Conservation (phyloP, 2,329 filamentous ascomycete genomes). For the Periconia sp. region DNA sequence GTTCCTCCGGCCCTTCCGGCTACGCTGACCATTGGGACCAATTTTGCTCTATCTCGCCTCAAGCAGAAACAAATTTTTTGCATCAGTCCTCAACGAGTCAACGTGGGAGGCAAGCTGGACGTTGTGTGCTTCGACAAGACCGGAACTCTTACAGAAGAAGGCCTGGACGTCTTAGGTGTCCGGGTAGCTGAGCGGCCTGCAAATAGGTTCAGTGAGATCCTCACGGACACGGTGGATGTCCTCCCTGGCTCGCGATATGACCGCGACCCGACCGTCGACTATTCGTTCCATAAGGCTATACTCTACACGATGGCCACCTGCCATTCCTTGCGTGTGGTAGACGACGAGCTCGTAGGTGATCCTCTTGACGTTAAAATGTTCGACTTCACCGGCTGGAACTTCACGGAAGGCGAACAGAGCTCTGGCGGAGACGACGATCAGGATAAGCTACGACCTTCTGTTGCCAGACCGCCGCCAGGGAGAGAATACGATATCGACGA, state of each 20-base stretch:
- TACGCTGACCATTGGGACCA: conserved; percentile 94
- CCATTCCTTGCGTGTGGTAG: conserved; percentile 85
- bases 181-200: conserved; percentile 72
- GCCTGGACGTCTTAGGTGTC: conserved; percentile 89
- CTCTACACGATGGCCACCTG: conserved; percentile 97
- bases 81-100: conserved; percentile 96
- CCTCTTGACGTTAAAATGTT: conserved; percentile 99
- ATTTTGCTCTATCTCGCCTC: conserved; percentile 86
- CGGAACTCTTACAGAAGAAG: conserved; percentile 96
- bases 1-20: conserved; percentile 94
- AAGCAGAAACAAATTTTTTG: conserved; percentile 94
- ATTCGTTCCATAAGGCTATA: conserved; percentile 70
- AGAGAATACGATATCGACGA: conserved; percentile 65
- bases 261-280: conserved; percentile 65
- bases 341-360: conserved; percentile 88
- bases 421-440: conserved; percentile 72
- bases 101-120: conserved; percentile 94
- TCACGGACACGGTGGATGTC: conserved; percentile 68
- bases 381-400: conserved; percentile 91
- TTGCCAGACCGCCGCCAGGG: conserved; percentile 77
- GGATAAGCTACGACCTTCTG: conserved; percentile 82
- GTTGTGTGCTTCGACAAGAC: conserved; percentile 99
- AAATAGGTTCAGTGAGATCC: conserved; percentile 75
- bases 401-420: conserved; percentile 82
- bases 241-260: conserved; percentile 62